Evolutionary conservation across 2,329 filamentous ascomycete species (phyloP).

Genomic region (Ascocoryne sarcoides): DNA sequence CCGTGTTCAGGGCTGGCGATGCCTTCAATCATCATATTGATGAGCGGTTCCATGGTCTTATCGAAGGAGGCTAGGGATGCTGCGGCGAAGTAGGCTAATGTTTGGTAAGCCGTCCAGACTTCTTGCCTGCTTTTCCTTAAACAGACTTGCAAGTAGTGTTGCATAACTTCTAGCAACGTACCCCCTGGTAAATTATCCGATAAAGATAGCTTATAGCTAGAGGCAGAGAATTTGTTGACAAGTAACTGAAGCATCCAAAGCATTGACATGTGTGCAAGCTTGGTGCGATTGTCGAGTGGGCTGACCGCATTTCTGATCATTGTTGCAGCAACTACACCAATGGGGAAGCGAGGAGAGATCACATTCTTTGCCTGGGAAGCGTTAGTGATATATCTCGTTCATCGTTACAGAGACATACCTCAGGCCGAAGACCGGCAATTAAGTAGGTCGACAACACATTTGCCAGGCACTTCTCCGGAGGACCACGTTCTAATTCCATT

Average conservation of each 20-base stretch:
- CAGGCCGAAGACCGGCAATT: slow-evolving; percentile 19
- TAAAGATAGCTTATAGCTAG: slow-evolving; percentile 5
- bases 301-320: slow-evolving; percentile 20
- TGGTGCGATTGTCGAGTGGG: slow-evolving; percentile 7
- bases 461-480: slow-evolving; percentile 15
- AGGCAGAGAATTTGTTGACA: slow-evolving; percentile 25
- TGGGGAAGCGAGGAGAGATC: slow-evolving; percentile 1
- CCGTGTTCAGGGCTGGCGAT: slow-evolving; percentile 11
- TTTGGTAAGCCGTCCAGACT: slow-evolving; percentile 16
- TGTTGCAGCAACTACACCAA: slow-evolving; percentile 14
- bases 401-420: slow-evolving; percentile 11
- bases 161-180: not conserved
- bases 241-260: slow-evolving; percentile 22
- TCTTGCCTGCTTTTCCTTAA: slow-evolving; percentile 1
- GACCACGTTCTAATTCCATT: slow-evolving; percentile 8
- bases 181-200: slow-evolving; percentile 1
- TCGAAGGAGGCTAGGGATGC: slow-evolving; percentile 22
- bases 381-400: not conserved
- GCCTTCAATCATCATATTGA: slow-evolving; percentile 19
- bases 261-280: slow-evolving; percentile 15
- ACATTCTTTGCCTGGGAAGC: not conserved
- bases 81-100: slow-evolving; percentile 22
- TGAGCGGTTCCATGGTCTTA: slow-evolving; percentile 7
- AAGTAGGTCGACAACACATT: slow-evolving; percentile 18
- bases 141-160: not conserved